phyloP scores from a whole-genome alignment of 371 early-diverging fungal species.

The Mucor sp. region DNA sequence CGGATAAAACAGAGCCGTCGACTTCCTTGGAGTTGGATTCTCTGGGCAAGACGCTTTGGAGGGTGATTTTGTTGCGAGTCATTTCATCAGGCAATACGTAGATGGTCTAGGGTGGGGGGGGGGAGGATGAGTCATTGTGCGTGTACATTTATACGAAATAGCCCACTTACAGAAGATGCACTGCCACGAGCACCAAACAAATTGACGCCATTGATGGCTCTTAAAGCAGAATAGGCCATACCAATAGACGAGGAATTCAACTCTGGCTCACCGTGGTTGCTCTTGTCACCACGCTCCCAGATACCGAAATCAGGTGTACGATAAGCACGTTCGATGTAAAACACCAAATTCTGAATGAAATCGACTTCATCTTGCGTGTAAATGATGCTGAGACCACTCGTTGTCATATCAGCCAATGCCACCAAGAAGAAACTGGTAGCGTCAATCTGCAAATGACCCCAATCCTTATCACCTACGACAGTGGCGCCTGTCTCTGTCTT shows the following conservation, averaged over 20 bases:
- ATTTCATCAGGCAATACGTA: conserved; percentile 88
- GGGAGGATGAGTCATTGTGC: neutral
- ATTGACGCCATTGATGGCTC: conserved; percentile 86
- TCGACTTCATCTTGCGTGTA: conserved; percentile 88
- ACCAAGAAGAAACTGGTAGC: conserved; percentile 86
- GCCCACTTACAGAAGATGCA: conserved; percentile 62
- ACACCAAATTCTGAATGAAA: conserved; percentile 89
- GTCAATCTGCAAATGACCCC: conserved; percentile 84
- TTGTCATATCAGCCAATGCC: conserved; percentile 86
- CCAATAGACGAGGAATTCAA: conserved; percentile 88
- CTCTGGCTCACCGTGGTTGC: conserved; percentile 87
- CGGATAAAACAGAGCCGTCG: conserved; percentile 84
- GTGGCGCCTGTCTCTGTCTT: conserved; percentile 83
- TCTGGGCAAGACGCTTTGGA: conserved; percentile 84
- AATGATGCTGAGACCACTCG: conserved; percentile 75
- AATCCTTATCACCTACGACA: conserved; percentile 87
- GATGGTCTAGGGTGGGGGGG: conserved; percentile 76
- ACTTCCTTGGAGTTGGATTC: conserved; percentile 91
- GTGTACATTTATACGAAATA: no score
- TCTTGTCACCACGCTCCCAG: conserved; percentile 93
- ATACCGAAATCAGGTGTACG: conserved; percentile 89
- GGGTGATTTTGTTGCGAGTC: conserved; percentile 80
- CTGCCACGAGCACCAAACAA: conserved; percentile 86
- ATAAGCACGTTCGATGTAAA: conserved; percentile 83
- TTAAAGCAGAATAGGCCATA: conserved; percentile 87